phyloP scores from a whole-genome alignment of 2,329 filamentous ascomycete species.

The Leptodontidium sp. region DNA sequence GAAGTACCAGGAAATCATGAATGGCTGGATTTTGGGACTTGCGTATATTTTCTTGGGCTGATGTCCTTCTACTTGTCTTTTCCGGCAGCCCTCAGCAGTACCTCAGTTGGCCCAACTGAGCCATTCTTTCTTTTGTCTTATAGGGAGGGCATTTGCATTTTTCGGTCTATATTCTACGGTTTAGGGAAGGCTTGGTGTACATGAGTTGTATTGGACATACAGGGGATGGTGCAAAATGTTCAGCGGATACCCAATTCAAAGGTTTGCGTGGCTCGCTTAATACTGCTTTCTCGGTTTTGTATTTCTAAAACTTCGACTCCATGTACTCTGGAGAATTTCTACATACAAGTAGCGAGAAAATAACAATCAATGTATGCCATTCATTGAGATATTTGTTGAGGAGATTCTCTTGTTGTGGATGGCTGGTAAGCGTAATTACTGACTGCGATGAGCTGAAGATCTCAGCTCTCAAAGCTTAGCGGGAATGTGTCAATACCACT shows the following conservation, averaged over 20 bases:
- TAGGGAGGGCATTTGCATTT: neutral
- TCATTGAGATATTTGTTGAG: neutral
- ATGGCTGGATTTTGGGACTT: too few relatives aligned
- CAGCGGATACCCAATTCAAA: conserved; percentile 2
- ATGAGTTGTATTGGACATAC: neutral
- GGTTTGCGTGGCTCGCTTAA: neutral
- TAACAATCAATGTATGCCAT: neutral
- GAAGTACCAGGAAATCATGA: conserved; percentile 13
- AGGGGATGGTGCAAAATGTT: neutral
- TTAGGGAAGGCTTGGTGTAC: neutral
- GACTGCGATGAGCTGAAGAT: too few relatives aligned
- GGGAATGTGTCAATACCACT: too few relatives aligned
- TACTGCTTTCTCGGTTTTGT: neutral
- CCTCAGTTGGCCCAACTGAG: neutral
- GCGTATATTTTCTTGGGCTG: neutral
- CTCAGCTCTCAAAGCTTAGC: too few relatives aligned
- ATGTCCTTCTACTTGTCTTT: neutral
- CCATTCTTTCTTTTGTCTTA: neutral
- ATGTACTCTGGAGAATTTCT: neutral
- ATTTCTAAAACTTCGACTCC: neutral
- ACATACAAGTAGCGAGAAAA: neutral
- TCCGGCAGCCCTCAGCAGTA: neutral
- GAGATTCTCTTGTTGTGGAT: too few relatives aligned
- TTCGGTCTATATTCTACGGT: neutral
- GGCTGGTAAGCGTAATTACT: too few relatives aligned